Conservation (phyloP, 2,329 filamentous ascomycete genomes). For the Exophiala sideris region DNA sequence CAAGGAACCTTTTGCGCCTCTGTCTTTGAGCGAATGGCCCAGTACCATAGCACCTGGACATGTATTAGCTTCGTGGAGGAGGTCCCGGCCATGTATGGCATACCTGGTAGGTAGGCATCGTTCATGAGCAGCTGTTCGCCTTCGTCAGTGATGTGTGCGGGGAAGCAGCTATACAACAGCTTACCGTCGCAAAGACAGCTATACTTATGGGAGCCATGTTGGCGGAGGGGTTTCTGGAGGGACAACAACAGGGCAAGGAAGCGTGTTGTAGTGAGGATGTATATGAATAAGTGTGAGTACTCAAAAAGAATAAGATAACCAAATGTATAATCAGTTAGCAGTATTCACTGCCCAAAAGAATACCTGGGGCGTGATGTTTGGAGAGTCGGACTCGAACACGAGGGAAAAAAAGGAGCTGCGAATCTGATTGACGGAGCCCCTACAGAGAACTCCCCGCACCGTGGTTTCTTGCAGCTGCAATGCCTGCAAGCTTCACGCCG, state of each 20-base stretch:
- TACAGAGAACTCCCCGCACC: too few relatives aligned
- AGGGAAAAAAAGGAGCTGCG: too few relatives aligned
- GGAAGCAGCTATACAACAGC: constrained; percentile 12
- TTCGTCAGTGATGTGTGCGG: constrained; percentile 21
- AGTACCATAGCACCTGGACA: constrained; percentile 79
- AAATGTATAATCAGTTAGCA: too few relatives aligned
- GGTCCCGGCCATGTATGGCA: constrained; percentile 30
- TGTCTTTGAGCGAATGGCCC: constrained; percentile 90
- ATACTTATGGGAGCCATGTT: constrained; percentile 29
- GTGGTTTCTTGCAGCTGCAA: too few relatives aligned
- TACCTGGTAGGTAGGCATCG: constrained; percentile 90
- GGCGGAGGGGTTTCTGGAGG: constrained; percentile 10
- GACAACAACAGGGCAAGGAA: constrained; percentile 6
- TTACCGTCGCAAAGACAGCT: constrained; percentile 31
- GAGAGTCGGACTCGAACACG: too few relatives aligned
- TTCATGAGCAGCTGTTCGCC: constrained; percentile 76
- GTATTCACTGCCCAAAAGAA: too few relatives aligned
- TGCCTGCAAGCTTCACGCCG: too few relatives aligned
- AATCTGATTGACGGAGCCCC: too few relatives aligned
- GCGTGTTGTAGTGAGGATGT: background rate
- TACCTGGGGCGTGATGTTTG: too few relatives aligned
- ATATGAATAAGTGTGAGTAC: background rate
- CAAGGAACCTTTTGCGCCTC: constrained; percentile 78
- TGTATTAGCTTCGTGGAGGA: constrained; percentile 15
- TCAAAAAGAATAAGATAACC: background rate